Evolutionary conservation across 352 stramenopile genomes (phyloP).

Genomic region (Pythium brassicae): DNA sequence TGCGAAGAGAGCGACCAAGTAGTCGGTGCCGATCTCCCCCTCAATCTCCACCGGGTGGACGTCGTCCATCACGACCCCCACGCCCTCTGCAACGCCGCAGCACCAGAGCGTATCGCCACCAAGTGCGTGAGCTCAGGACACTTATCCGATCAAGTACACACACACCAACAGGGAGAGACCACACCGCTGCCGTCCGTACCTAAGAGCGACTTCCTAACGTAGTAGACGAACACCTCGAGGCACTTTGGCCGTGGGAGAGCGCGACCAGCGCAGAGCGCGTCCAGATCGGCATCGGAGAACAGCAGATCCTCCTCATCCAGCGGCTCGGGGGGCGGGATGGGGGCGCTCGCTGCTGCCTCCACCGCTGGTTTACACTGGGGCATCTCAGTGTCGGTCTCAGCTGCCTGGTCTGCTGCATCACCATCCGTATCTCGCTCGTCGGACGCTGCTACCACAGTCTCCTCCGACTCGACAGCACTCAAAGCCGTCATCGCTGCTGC

Average conservation of each 20-base stretch:
- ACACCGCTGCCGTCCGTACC: conserved; percentile 13
- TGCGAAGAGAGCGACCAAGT: conserved; percentile 51
- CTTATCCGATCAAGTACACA: not conserved
- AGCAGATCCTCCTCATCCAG: conserved; percentile 20
- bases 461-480: not conserved
- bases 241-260: conserved; percentile 22
- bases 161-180: too few relatives aligned
- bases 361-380: not conserved
- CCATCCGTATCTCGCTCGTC: not conserved
- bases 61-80: conserved; percentile 64
- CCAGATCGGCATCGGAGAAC: conserved; percentile 35
- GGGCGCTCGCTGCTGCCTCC: not conserved
- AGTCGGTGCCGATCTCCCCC: conserved; percentile 33
- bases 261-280: conserved; percentile 27
- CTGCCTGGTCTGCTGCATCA: not conserved
- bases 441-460: not conserved
- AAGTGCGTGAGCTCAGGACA: not conserved
- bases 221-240: conserved; percentile 33
- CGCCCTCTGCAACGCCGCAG: conserved; percentile 22
- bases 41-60: conserved; percentile 44
- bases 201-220: conserved; percentile 32
- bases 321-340: not conserved
- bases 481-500: not conserved
- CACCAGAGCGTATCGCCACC: not conserved
- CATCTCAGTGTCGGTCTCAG: not conserved